Conservation (phyloP, 2,329 filamentous ascomycete genomes). For the Corinectria fuckeliana region DNA sequence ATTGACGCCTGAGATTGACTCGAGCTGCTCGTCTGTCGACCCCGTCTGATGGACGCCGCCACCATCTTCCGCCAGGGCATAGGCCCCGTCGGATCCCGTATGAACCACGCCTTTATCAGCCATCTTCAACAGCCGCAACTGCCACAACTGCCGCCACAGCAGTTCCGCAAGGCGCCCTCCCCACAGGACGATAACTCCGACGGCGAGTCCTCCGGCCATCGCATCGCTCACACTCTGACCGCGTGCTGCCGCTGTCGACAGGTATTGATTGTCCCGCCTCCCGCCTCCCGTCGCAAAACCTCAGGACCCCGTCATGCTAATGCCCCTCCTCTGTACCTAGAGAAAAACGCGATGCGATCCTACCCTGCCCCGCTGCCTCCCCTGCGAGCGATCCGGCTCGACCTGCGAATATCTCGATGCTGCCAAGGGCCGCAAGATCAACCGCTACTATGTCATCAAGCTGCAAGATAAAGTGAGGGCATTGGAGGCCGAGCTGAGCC, state of each 20-base stretch:
- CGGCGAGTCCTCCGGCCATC: constrained; percentile 58
- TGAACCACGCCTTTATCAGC: constrained; percentile 41
- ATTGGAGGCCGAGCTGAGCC: constrained; percentile 80
- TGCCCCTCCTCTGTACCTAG: constrained; percentile 51
- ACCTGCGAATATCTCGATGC: constrained; percentile 96
- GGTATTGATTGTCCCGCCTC: constrained; percentile 54
- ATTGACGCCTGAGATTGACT: constrained; percentile 4
- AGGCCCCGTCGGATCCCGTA: constrained; percentile 50
- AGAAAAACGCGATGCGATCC: constrained; percentile 97
- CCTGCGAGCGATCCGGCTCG: constrained; percentile 90
- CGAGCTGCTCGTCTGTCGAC: constrained; percentile 10
- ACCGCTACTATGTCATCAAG: constrained; percentile 89
- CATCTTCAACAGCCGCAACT: constrained; percentile 37
- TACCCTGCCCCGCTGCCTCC: constrained; percentile 86
- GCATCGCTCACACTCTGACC: constrained; percentile 80
- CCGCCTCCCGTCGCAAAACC: constrained; percentile 11
- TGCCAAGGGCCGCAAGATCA: constrained; percentile 82
- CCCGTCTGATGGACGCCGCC: constrained; percentile 61
- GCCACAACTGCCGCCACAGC: constrained; percentile 34
- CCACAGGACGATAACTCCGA: constrained; percentile 53
- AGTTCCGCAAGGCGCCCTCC: constrained; percentile 39
- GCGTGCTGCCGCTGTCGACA: constrained; percentile 82
- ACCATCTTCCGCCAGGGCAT: constrained; percentile 67
- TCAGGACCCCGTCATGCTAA: constrained; percentile 21
- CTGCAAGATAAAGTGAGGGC: constrained; percentile 85